Conservation (phyloP, 2,329 filamentous ascomycete species). For the Colletotrichum viniferum region DNA sequence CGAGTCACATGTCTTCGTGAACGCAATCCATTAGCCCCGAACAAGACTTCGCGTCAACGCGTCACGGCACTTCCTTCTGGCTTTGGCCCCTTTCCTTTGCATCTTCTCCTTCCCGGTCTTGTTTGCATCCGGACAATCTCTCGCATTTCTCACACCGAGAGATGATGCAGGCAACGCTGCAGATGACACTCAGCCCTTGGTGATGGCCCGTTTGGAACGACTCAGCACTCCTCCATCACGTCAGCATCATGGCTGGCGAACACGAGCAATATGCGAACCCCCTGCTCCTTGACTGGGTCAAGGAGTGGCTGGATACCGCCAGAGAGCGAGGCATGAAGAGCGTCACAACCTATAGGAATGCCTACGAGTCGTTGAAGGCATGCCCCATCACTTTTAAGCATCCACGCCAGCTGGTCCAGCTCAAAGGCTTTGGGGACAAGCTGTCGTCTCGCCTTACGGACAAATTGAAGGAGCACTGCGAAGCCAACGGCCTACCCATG, state of each 20-base stretch:
- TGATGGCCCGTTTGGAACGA: not conserved
- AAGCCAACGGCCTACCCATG: conserved; percentile 70
- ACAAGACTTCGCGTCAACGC: not conserved
- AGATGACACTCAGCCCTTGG: not conserved
- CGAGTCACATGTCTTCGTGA: conserved; percentile 18
- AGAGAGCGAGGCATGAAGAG: conserved; percentile 73
- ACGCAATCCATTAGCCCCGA: not conserved
- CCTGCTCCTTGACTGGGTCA: conserved; percentile 73
- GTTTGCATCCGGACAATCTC: not conserved
- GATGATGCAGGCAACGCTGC: not conserved
- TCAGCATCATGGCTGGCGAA: conserved; percentile 32
- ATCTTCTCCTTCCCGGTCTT: not conserved
- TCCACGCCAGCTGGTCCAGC: conserved; percentile 72
- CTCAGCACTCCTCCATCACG: conserved; percentile 24
- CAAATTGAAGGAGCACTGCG: conserved; percentile 63
- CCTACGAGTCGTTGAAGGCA: conserved; percentile 76
- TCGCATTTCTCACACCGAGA: not conserved
- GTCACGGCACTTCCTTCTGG: not conserved
- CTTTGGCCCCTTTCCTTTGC: not conserved
- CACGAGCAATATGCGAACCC: conserved; percentile 66
- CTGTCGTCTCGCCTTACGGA: conserved; percentile 73
- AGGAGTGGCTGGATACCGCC: conserved; percentile 77
- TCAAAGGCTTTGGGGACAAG: conserved; percentile 77
- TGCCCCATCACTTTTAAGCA: conserved; percentile 75
- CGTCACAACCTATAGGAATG: conserved; percentile 73